phyloP scores from a whole-genome alignment of 2,329 filamentous ascomycete genomes.

The Aspergillus tanneri region DNA sequence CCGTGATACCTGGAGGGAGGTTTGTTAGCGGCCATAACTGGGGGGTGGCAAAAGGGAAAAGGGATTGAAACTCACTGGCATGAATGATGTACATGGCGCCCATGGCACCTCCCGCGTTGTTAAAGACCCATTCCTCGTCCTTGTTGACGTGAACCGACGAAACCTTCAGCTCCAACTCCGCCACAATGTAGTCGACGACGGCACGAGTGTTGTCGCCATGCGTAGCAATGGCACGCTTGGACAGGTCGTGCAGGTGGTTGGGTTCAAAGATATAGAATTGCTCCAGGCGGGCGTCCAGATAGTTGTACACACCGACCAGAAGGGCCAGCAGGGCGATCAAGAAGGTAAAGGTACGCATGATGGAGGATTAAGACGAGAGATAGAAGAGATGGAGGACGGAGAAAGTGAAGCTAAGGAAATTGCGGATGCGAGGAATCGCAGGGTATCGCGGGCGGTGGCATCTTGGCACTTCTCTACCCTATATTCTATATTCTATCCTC shows the following conservation, averaged over 20 bases:
- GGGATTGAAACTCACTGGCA: constrained; percentile 59
- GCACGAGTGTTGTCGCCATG: constrained; percentile 74
- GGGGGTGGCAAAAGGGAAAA: not conserved
- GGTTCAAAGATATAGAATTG: constrained; percentile 73
- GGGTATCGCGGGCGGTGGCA: too few relatives aligned
- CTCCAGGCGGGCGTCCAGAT: constrained; percentile 39
- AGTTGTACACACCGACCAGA: constrained; percentile 38
- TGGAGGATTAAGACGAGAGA: not conserved
- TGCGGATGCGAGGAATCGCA: not conserved
- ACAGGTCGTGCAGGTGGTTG: constrained; percentile 66
- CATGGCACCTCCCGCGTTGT: constrained; percentile 90
- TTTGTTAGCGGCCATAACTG: not conserved
- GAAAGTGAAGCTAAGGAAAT: not conserved
- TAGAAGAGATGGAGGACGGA: constrained; percentile 7
- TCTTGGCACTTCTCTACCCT: too few relatives aligned
- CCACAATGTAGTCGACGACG: constrained; percentile 68
- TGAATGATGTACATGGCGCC: constrained; percentile 89
- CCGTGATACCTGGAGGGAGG: constrained; percentile 59
- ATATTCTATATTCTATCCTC: not conserved
- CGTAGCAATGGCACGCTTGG: constrained; percentile 62
- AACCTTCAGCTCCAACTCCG: constrained; percentile 59
- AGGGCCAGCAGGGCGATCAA: constrained; percentile 37
- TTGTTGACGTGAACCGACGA: constrained; percentile 59
- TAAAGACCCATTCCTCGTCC: constrained; percentile 83
- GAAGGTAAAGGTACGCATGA: constrained; percentile 32